These are phyloP conservation scores for Pinus albicaulis DNA, from an alignment of 75 land plant species.

Conservation along the genomic window DNA sequence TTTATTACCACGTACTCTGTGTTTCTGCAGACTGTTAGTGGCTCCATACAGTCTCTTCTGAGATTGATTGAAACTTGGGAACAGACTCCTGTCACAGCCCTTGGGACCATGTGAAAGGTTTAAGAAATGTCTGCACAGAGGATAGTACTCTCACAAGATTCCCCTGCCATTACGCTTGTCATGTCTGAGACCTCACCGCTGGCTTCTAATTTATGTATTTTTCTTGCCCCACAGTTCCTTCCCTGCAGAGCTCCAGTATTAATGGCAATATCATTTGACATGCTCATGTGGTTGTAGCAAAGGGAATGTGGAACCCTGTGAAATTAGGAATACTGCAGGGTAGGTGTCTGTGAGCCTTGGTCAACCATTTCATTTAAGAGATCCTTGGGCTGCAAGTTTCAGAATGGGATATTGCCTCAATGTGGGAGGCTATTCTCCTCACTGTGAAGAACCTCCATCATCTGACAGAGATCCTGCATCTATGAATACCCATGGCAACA, in stretches of 20 bases:
- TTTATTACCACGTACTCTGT: background rate
- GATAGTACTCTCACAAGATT: background rate
- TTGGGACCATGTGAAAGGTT: background rate
- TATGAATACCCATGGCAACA: background rate
- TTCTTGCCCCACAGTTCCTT: background rate
- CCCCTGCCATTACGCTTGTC: background rate
- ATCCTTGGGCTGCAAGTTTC: background rate
- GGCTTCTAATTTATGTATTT: background rate
- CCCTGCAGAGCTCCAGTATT: background rate
- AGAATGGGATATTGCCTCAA: conserved; percentile 4
- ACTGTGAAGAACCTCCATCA: background rate
- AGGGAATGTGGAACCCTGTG: background rate
- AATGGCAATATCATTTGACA: background rate
- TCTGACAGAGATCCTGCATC: background rate
- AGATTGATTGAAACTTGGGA: background rate
- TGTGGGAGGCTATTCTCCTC: background rate
- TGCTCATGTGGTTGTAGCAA: background rate
- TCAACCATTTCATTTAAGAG: conserved; percentile 4
- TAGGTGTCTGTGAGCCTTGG: background rate
- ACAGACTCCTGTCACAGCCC: background rate
- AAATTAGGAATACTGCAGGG: background rate
- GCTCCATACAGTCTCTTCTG: background rate
- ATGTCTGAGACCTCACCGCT: background rate
- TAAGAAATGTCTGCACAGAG: background rate
- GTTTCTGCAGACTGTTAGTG: background rate